Base-by-base conservation (phyloP, 2,329 filamentous ascomycete genomes). In the Rasamsonia emersonii region DNA sequence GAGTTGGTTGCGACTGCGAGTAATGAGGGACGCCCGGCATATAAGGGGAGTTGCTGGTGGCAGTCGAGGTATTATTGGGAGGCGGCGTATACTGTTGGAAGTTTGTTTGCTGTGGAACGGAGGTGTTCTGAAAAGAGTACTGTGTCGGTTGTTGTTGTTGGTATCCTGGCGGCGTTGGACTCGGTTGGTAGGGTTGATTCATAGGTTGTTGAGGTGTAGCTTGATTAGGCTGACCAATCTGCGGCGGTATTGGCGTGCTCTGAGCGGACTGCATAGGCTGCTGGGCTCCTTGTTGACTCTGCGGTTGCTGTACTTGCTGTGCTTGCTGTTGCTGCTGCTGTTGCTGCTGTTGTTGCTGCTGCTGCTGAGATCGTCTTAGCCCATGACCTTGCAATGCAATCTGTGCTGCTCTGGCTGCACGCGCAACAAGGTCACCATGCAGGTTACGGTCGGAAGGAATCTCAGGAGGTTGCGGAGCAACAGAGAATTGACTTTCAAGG, bases 1-100 rank as follows among this genome's bases (percentile, higher is more conserved):
- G 68, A 3, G 72, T 76, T 5, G 64, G 63, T 27, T 65, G 62
- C 3, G 62, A 64, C 38, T 67, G 63, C 5, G 62, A 64, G 29
- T 59, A 58, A 43, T 65, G 63, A n/a, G 60, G 60, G 10, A 62
- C 60, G 6, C 59, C 60, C 5, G 59, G 59, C 56, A 62, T 60
- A 32, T 63, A 63, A n/a, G 56, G 58, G 36, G 61, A 60, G 29
- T 59, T 62, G 18, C 11, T 50, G 9, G 46, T 30, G 8, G 46
- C 25, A 45, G 50, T 32, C 49, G 50, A 17, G 42, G 44, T 21
- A n/a, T 31, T 35, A 18, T 34, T 40, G 14, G 35, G 30, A 5
- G 37, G 31, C n/a, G 37, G 31, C 3, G 30, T 37, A 26, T 37
- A 37, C 28, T 62, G 60, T 39, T 63, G 60, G 43, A 62, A 62